Evolutionary conservation across 208 protist species (phyloP).

Genomic region (Ichthyophonus hoferi): DNA sequence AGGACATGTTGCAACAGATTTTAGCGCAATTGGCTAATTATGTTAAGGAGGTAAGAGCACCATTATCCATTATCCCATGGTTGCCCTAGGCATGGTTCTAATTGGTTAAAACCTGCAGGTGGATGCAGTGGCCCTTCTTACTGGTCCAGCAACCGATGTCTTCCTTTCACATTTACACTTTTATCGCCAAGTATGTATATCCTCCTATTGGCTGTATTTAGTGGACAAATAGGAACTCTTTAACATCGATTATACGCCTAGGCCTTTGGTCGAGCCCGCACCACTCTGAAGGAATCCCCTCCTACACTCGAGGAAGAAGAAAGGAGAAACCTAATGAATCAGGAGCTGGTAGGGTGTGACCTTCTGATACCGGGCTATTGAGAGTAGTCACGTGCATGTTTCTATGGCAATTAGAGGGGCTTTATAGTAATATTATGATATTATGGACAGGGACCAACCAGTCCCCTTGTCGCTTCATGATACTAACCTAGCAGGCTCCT

Average conservation of each 20-base stretch:
- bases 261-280: background rate
- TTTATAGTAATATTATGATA: background rate
- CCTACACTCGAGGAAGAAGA: background rate
- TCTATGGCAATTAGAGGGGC: background rate
- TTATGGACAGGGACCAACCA: background rate
- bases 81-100: background rate
- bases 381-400: background rate
- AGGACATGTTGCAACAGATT: background rate
- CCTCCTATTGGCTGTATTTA: background rate
- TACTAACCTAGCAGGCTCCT: no score
- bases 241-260: background rate
- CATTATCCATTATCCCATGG: background rate
- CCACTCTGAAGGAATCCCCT: background rate
- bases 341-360: background rate
- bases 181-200: background rate
- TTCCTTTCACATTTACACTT: background rate
- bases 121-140: background rate
- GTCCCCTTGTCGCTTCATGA: background rate
- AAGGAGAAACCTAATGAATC: background rate
- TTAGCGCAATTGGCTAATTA: background rate
- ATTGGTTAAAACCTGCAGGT: background rate
- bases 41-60: background rate
- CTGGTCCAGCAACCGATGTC: background rate
- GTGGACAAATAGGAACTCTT: background rate
- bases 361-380: background rate